These are phyloP conservation scores for Cryptococcus sp. DNA, from an alignment of 1,284 basidiomycete genomes.

Conservation along the genomic window DNA sequence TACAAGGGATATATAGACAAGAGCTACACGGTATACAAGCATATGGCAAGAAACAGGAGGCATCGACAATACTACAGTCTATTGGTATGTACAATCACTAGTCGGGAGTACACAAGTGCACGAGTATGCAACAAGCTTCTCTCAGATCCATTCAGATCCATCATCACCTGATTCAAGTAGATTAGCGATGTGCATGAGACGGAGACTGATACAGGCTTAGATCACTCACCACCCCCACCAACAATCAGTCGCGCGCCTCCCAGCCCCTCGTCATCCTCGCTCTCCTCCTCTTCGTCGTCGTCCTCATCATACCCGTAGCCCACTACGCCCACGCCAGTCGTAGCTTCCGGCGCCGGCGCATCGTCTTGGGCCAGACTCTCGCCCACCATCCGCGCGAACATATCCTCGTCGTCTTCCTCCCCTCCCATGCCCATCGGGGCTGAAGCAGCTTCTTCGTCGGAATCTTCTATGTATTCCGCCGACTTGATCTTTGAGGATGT, in stretches of 20 bases:
- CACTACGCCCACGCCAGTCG: constrained; percentile 5
- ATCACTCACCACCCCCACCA: constrained; percentile 11
- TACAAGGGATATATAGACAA: too few relatives aligned
- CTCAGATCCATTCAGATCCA: constrained; percentile 18
- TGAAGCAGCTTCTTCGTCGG: constrained; percentile 36
- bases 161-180: constrained; percentile 1
- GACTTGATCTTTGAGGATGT: constrained; percentile 40
- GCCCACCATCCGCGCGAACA: constrained; percentile 46
- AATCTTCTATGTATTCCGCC: constrained; percentile 47
- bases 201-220: background rate
- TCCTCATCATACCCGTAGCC: constrained; percentile 20
- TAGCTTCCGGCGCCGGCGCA: constrained; percentile 3
- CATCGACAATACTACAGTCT: too few relatives aligned
- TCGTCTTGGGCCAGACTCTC: constrained; percentile 34
- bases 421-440: constrained; percentile 6
- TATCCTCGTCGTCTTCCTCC: constrained; percentile 38
- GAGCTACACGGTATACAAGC: too few relatives aligned
- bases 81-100: too few relatives aligned
- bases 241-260: constrained; percentile 38
- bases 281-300: constrained; percentile 33
- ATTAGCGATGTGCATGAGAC: background rate
- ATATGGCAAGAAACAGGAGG: too few relatives aligned
- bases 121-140: too few relatives aligned
- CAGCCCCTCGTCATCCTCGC: constrained; percentile 41
- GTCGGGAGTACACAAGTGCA: too few relatives aligned